These are phyloP conservation scores for Komagataella phaffii DNA, from an alignment of 805 yeast genomes.

Conservation along the genomic window DNA sequence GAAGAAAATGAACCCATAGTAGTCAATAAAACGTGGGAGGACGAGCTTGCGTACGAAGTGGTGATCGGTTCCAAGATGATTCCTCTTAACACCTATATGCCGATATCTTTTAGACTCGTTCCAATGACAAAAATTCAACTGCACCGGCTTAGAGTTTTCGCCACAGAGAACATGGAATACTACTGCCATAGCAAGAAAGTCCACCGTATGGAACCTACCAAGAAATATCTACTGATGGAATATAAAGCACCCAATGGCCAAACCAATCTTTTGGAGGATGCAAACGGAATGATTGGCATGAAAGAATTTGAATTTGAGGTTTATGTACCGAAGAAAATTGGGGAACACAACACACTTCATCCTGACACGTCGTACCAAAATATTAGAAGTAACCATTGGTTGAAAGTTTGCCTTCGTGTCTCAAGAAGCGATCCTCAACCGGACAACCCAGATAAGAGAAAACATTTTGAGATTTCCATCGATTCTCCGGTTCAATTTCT, in stretches of 20 bases:
- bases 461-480: slow-evolving; percentile 87
- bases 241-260: slow-evolving; percentile 47
- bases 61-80: slow-evolving; percentile 83
- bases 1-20: slow-evolving; percentile 93
- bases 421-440: slow-evolving; percentile 48
- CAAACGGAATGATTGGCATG: slow-evolving; percentile 46
- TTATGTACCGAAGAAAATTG: slow-evolving; percentile 63
- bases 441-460: slow-evolving; percentile 38
- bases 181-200: slow-evolving; percentile 77
- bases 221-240: slow-evolving; percentile 69
- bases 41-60: slow-evolving; percentile 78
- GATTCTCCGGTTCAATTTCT: slow-evolving; percentile 88
- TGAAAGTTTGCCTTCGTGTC: slow-evolving; percentile 73
- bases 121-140: slow-evolving; percentile 81
- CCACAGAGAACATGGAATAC: slow-evolving; percentile 86
- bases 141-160: slow-evolving; percentile 73
- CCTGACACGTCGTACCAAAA: slow-evolving; percentile 76
- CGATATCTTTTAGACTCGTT: slow-evolving; percentile 69
- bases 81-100: slow-evolving; percentile 71
- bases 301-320: slow-evolving; percentile 78
- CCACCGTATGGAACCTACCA: slow-evolving; percentile 84
- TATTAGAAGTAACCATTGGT: slow-evolving; percentile 91
- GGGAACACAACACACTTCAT: slow-evolving; percentile 45
- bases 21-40: slow-evolving; percentile 88
- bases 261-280: slow-evolving; percentile 31